phyloP scores from a whole-genome alignment of 164 flowering plant genomes.

The Annona squamosa region DNA sequence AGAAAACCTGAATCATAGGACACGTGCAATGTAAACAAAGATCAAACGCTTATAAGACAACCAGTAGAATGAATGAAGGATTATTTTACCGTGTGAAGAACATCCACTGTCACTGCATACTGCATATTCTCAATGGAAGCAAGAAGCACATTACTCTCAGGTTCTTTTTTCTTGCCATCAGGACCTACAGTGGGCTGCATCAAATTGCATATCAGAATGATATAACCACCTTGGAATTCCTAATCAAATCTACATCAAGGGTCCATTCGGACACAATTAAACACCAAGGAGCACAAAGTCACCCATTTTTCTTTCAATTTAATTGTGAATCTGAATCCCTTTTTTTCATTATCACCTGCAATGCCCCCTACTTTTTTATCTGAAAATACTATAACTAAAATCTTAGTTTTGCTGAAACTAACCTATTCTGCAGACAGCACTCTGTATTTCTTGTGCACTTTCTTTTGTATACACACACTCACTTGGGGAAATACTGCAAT shows the following conservation, averaged over 20 bases:
- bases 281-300: too few species aligned
- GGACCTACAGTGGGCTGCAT: slow-evolving; percentile 67
- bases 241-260: neutral
- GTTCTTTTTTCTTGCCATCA: slow-evolving; percentile 76
- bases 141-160: slow-evolving; percentile 86
- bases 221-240: neutral
- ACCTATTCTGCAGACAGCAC: too few species aligned
- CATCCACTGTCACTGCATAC: slow-evolving; percentile 90
- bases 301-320: too few species aligned
- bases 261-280: too few species aligned
- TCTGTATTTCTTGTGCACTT: too few species aligned
- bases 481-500: too few species aligned
- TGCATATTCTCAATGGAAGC: slow-evolving; percentile 91
- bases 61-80: neutral
- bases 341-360: neutral
- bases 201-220: slow-evolving; percentile 15
- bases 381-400: too few species aligned
- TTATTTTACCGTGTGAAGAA: slow-evolving; percentile 63
- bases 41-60: neutral
- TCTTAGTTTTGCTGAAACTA: too few species aligned
- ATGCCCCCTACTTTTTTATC: neutral
- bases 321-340: too few species aligned
- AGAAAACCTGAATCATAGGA: slow-evolving; percentile 52
- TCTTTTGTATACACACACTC: too few species aligned
- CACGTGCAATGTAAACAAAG: neutral